Base-by-base conservation (phyloP, 139 green algal genomes). In the Chlorella sp. region DNA sequence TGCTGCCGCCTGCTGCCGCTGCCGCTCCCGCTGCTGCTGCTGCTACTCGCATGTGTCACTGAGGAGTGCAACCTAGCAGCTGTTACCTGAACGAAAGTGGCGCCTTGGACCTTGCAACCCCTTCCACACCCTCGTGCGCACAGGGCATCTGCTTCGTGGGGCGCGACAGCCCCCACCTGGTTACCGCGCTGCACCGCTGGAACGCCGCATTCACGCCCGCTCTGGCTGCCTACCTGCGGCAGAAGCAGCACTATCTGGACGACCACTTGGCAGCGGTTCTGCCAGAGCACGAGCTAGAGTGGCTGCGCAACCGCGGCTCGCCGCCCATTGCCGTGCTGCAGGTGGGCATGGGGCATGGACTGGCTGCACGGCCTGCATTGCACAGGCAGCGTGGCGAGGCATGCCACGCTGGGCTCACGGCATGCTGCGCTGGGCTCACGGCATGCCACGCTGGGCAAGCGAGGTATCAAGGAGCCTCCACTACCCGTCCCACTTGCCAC, bases 281-380 rank as follows among this genome's bases (percentile, higher is more conserved):
- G 48, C 48, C 28, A 3, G 48, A 51, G 14, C 48, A 16, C 3
- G 67, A 85, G 48, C 48, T 85, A 48, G 62, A 56, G 8, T 85
- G 51, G 36, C 80, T 85, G 1, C 3, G 5, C 13, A 24, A 46
- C 28, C 44, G 65, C 8, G 65, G 65, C n/a, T 54, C 51, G 17
- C 80, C 80, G 48, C 46, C 80, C 34, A 62, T 85, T 3, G 80
- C 80, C 20, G 80, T 38, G 16, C 80, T 79, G 67, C 77, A 83
- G 77, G 77, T 51, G 54, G 3, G 76, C 36, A 24, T 41, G 32
- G 24, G 64, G 62, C 62, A n/a, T n/a, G n/a, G n/a, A n/a, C n/a
- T n/a, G n/a, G n/a, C n/a, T n/a, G n/a, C n/a, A n/a, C n/a, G n/a
- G n/a, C n/a, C n/a, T n/a, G n/a, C n/a, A n/a, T n/a, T n/a, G n/a